Evolutionary conservation across 805 yeast genomes (phyloP).

Genomic region (Candida broadrunensis): DNA sequence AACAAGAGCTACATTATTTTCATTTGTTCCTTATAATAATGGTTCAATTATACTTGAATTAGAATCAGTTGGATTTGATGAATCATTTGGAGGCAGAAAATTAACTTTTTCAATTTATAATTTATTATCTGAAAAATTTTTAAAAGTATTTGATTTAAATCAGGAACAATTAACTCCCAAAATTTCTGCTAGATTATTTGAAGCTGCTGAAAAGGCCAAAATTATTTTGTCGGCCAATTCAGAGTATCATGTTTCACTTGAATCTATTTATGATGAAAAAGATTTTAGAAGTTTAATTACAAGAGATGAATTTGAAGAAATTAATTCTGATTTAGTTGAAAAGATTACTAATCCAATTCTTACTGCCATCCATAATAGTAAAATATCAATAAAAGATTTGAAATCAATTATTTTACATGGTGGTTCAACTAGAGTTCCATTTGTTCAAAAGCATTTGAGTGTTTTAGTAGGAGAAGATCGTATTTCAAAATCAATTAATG

Average conservation of each 20-base stretch:
- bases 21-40: slow-evolving; percentile 47
- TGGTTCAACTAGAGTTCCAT: slow-evolving; percentile 88
- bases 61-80: slow-evolving; percentile 69
- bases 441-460: slow-evolving; percentile 63
- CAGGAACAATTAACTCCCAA: slow-evolving; percentile 49
- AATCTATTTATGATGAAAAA: slow-evolving; percentile 65
- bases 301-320: slow-evolving; percentile 77
- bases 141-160: slow-evolving; percentile 36
- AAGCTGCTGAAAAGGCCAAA: slow-evolving; percentile 87
- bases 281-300: slow-evolving; percentile 70
- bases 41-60: slow-evolving; percentile 51
- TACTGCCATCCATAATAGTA: slow-evolving; percentile 42
- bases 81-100: slow-evolving; percentile 69
- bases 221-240: slow-evolving; percentile 80
- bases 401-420: slow-evolving; percentile 79
- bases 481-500: slow-evolving; percentile 81
- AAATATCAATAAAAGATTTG: slow-evolving; percentile 34
- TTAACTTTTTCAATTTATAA: slow-evolving; percentile 67
- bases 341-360: slow-evolving; percentile 54
- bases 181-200: slow-evolving; percentile 65
- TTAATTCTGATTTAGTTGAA: slow-evolving; percentile 39
- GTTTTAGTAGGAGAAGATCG: slow-evolving; percentile 55
- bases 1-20: slow-evolving; percentile 80
- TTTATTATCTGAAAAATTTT: slow-evolving; percentile 58
- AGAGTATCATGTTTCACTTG: slow-evolving; percentile 76